Conservation (phyloP, 371 early-diverging fungal genomes). For the Mortierella sp. region DNA sequence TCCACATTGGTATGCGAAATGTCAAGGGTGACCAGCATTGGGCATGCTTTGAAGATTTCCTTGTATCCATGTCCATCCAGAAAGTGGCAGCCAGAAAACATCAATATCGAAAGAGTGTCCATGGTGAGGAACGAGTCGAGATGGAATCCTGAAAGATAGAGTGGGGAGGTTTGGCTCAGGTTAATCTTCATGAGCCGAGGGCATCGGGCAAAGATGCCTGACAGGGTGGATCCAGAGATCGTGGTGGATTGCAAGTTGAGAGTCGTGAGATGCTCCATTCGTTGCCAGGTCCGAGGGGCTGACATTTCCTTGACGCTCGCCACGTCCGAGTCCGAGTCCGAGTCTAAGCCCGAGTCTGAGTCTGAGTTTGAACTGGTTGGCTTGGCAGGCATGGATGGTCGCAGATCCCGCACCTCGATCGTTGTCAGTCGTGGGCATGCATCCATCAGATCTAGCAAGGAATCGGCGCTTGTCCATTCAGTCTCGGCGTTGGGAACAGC, state of each 20-base stretch:
- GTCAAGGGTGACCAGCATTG: conserved; percentile 21
- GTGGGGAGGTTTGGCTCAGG: conserved; percentile 23
- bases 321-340: background rate
- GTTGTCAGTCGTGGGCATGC: conserved; percentile 32
- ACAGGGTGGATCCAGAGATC: conserved; percentile 37
- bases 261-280: conserved; percentile 31
- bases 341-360: background rate
- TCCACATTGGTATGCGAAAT: conserved; percentile 44
- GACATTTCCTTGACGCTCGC: background rate
- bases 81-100: conserved; percentile 33
- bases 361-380: background rate
- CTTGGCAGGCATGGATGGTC: background rate
- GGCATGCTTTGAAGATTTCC: conserved; percentile 33
- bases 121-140: conserved; percentile 14
- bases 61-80: conserved; percentile 50
- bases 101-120: conserved; percentile 12
- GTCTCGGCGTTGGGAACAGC: conserved; percentile 9
- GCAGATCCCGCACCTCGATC: conserved; percentile 26
- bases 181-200: conserved; percentile 29
- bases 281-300: background rate
- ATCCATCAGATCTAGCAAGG: conserved; percentile 24
- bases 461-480: conserved; percentile 28
- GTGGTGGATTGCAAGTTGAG: conserved; percentile 36
- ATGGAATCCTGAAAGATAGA: conserved; percentile 37
- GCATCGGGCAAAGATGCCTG: conserved; percentile 24